Base-by-base conservation (phyloP, 352 stramenopile genomes). In the Pythium guiyangense region DNA sequence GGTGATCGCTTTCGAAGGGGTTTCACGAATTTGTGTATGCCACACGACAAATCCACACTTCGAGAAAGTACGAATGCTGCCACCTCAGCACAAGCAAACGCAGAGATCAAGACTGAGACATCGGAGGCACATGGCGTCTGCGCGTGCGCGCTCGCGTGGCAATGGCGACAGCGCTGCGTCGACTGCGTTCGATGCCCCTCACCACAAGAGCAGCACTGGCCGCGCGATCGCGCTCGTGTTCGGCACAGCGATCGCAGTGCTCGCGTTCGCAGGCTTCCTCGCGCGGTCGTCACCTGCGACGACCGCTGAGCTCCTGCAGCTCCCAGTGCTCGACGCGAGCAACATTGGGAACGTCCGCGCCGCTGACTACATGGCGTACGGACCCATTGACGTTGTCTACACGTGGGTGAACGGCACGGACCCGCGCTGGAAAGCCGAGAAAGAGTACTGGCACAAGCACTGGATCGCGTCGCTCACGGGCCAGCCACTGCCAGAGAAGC, bases 371-470 rank as follows among this genome's bases (percentile, higher is more conserved):
- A 57, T 94, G 14, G 64, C 77, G 5, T 95, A 95, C 61, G 83
- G 81, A 0, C 81, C 87, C 17, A 97, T 98, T 53, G 94, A 98
- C 69, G 92, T 96, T 27, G 94, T 98, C 26, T 98, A 98, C 71
- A 98, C 94, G 60, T 98, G 94, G 94, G 93, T 98, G 48, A 98
- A 98, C 61, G 94, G 94, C 48, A 96, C 87, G 14, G 94, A 98
- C 55, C 90, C 94, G 12, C 72, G 85, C 15, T 98, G 94, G 94
- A 89, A 96, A 47, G 77, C 76, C 18, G 72, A 94, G 48, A 95
- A 95, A 56, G 81, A 92, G 50, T 90, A 87, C 62, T 96, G 81
- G 80, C 85, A 95, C 70, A 86, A 88, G 60, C 81, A 90, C 65
- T 95, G 85, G 85, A 89, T 93, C 57, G 84, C 83, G 31, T 86